A percentile compares a stretch with the other conserved stretches of the same genome.
Evolutionary conservation across 768 basidiomycete species (phyloP).

Genomic region (Erythrobasidium yunnanense): DNA sequence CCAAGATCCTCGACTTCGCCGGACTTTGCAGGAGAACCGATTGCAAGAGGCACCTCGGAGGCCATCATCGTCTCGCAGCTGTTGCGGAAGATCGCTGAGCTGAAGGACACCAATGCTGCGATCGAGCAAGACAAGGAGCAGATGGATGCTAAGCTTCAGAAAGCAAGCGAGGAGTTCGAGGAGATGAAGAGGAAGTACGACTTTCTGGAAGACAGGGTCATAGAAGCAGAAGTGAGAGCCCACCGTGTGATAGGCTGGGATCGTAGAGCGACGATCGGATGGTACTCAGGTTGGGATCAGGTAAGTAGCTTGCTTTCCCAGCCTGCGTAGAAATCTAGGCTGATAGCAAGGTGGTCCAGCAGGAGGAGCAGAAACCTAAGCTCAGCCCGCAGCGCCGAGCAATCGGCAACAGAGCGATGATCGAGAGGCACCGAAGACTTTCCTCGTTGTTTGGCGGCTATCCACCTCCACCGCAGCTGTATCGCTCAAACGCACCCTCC

Average conservation of each 20-base stretch:
- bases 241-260: constrained; percentile 8
- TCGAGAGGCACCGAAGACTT: constrained; percentile 5
- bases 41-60: too few species aligned
- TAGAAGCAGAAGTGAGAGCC: constrained; percentile 7
- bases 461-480: too few species aligned
- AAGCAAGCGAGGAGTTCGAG: constrained; percentile 22
- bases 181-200: constrained; percentile 23
- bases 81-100: constrained; percentile 29
- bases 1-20: too few species aligned
- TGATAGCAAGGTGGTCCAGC: too few species aligned
- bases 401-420: not conserved
- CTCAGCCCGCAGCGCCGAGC: not conserved
- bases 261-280: not conserved
- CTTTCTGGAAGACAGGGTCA: constrained; percentile 2
- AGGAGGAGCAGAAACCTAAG: too few species aligned
- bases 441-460: constrained; percentile 3
- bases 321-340: too few species aligned
- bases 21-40: too few species aligned
- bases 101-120: constrained; percentile 28
- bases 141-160: constrained; percentile 14
- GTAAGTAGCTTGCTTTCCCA: too few species aligned
- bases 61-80: constrained; percentile 23
- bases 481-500: too few species aligned
- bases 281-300: not conserved
- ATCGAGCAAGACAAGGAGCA: constrained; percentile 11